Conservation (phyloP, 2,329 filamentous ascomycete species). For the Botrytis aclada region DNA sequence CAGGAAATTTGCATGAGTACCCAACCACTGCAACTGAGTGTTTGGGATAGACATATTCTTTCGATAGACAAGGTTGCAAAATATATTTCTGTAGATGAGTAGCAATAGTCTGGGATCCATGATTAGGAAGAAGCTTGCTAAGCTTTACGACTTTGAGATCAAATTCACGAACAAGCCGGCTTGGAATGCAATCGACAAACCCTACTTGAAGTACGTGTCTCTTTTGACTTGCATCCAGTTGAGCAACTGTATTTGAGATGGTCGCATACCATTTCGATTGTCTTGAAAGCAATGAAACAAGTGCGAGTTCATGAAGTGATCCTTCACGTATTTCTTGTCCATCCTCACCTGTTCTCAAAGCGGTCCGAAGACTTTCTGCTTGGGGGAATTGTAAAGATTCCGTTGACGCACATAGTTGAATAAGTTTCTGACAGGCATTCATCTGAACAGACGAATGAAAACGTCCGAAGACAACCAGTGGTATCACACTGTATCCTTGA, state of each 20-base stretch:
- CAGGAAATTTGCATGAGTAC: slow-evolving; percentile 41
- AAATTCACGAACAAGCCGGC: slow-evolving; percentile 12
- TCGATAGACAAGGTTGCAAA: not conserved
- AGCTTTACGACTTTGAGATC: not conserved
- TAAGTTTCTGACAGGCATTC: not conserved
- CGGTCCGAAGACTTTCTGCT: not conserved
- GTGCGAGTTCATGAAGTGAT: not conserved
- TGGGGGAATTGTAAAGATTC: not conserved
- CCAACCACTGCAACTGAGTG: slow-evolving; percentile 39
- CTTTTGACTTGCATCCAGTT: slow-evolving; percentile 16
- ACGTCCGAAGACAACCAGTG: not conserved
- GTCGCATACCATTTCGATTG: not conserved
- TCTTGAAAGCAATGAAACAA: not conserved
- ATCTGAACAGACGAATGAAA: not conserved
- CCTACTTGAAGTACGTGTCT: not conserved
- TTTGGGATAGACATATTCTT: slow-evolving; percentile 15
- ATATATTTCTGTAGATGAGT: not conserved
- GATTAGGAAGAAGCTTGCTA: not conserved
- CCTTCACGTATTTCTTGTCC: not conserved
- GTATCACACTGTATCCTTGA: not conserved
- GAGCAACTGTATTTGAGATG: not conserved
- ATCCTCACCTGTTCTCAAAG: not conserved
- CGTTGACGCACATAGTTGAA: not conserved
- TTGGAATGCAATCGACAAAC: not conserved
- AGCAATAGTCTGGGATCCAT: not conserved